These are phyloP conservation scores for Dorcoceras hygrometricum DNA, from an alignment of 257 asterid species.

Conservation along the genomic window DNA sequence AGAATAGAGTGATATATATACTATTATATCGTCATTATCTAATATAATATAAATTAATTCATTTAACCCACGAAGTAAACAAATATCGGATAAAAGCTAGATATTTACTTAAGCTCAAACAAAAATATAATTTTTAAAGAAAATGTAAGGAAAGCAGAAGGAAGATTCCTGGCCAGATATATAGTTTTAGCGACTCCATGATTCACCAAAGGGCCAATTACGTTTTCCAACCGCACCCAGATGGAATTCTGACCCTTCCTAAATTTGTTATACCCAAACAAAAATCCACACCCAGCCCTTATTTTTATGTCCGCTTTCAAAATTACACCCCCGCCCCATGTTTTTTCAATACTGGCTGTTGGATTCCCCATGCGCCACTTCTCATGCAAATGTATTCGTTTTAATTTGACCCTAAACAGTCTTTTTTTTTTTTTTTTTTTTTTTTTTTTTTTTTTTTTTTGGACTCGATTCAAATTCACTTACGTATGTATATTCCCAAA, in stretches of 20 bases:
- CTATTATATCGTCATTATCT: too few species aligned
- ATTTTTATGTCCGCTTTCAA: not conserved
- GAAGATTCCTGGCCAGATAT: conserved; percentile 18
- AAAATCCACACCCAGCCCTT: not conserved
- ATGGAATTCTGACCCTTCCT: conserved; percentile 45
- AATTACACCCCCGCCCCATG: conserved; percentile 24
- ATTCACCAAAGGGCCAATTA: conserved; percentile 42
- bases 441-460: not conserved
- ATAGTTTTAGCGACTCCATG: conserved; percentile 52
- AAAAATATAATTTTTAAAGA: too few species aligned
- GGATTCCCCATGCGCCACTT: conserved; percentile 40
- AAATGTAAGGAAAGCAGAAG: not conserved
- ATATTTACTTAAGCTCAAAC: too few species aligned
- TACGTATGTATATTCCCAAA: too few species aligned
- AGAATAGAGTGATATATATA: too few species aligned
- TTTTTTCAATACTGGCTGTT: conserved; percentile 31
- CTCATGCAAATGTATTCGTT: not conserved
- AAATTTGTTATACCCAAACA: conserved; percentile 18
- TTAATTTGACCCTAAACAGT: not conserved
- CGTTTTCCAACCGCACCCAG: conserved; percentile 49
- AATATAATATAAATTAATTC: too few species aligned
- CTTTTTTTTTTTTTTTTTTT: conserved; percentile 5
- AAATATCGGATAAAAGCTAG: too few species aligned
- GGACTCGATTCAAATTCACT: not conserved
- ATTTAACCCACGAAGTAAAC: too few species aligned